Base-by-base conservation (phyloP, 495 filamentous ascomycete genomes). In the Podospora bellae-mahoneyi region DNA sequence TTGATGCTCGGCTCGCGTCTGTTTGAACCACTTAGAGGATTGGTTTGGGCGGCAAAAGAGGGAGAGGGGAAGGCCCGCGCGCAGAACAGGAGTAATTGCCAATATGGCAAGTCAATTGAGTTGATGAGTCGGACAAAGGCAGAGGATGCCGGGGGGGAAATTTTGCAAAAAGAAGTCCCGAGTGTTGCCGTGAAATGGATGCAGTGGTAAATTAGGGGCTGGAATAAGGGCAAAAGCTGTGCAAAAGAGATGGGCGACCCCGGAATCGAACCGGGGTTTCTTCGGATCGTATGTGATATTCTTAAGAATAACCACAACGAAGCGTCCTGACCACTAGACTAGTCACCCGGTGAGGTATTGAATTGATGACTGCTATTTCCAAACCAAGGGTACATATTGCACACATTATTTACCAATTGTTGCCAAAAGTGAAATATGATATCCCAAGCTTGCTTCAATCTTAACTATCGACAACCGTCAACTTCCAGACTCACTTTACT, bases 211-310 rank as follows among this genome's bases (percentile, higher is more conserved):
- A 1, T 23, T 23, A 23, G 18, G n/a, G 55, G 23, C 39, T 48
- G 2, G 1, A 16, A 48, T 18, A 48, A 1, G 23, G 54, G 16
- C 16, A 57, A 57, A 60, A 32, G 27, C 30, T 3, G 19, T 19
- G 28, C 28, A 28, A 61, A 62, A 39, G n/a, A 26, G 26, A 39
- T 71, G 69, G 66, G 69, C 66, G 69, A 68, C 65, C 69, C 66
- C 63, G 66, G 69, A 71, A 71, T 71, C 69, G 69, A 71, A 71
- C 69, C 66, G 63, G 66, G 69, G 69, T 71, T 71, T 71, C 66
- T 71, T 71, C 69, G 69, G 69, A 58, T 58, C 55, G 55, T 58
- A 58, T 58, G 55, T 62, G 34, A 20, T 39, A n/a, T 15, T 23
- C 56, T 9, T 18, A 9, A 20, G 67, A 32, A 20, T 5, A 27